Conservation (phyloP, 805 yeast genomes). For the Candida maesae region DNA sequence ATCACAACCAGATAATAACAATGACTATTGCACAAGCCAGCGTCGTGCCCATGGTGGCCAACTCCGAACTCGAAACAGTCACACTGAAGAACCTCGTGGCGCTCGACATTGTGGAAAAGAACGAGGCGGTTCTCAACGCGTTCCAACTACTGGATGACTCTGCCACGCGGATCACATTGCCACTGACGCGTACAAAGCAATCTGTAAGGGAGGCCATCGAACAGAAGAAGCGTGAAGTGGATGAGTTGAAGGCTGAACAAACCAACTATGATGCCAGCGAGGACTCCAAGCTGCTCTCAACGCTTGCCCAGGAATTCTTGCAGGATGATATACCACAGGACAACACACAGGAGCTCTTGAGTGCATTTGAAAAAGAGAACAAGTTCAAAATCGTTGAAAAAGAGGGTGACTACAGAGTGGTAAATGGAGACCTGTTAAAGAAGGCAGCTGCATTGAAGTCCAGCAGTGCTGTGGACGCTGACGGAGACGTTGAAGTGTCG, state of each 20-base stretch:
- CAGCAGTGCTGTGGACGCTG: conserved; percentile 5
- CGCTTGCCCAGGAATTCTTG: conserved; percentile 20
- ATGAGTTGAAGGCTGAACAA: conserved; percentile 4
- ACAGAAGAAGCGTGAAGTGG: conserved; percentile 8
- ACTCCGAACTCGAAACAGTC: conserved; percentile 20
- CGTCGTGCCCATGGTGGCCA: conserved; percentile 16
- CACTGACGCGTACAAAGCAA: conserved; percentile 9
- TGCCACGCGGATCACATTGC: conserved; percentile 4
- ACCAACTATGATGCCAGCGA: background rate
- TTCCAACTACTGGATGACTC: conserved; percentile 22
- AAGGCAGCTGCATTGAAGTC: no score
- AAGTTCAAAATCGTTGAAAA: conserved; percentile 13
- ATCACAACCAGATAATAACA: background rate
- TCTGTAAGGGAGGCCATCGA: conserved; percentile 10
- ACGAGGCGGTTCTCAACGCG: conserved; percentile 21
- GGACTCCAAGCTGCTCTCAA: conserved; percentile 10
- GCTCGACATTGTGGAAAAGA: conserved; percentile 23
- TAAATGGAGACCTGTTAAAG: conserved; percentile 1
- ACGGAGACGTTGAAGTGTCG: conserved; percentile 7
- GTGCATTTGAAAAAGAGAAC: conserved; percentile 17
- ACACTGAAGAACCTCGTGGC: conserved; percentile 28
- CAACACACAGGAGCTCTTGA: conserved; percentile 13
- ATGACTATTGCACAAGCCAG: conserved; percentile 24
- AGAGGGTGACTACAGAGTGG: conserved; percentile 5
- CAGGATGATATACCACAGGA: conserved; percentile 14